Conservation (phyloP, 768 basidiomycete species). For the Russula lepida region DNA sequence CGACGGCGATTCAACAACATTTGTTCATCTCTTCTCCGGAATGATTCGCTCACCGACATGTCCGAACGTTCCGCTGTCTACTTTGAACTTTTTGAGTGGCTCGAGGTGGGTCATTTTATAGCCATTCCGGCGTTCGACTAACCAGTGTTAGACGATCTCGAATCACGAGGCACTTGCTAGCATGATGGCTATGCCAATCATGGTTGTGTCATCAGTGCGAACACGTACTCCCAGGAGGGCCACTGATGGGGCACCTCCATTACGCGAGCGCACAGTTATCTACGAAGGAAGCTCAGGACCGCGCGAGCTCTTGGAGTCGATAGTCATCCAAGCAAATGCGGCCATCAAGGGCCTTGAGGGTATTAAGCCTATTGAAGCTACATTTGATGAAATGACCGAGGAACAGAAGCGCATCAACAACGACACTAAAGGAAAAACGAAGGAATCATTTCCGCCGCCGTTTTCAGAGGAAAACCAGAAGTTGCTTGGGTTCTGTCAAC, state of each 20-base stretch:
- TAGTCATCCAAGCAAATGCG: conserved; percentile 88
- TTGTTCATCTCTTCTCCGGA: conserved; percentile 75
- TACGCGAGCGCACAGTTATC: conserved; percentile 72
- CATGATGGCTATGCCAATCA: conserved; percentile 97
- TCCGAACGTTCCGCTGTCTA: conserved; percentile 79
- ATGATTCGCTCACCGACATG: conserved; percentile 93
- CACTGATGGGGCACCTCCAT: conserved; percentile 37
- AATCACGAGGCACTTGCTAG: conserved; percentile 88
- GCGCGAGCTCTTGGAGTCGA: conserved; percentile 83
- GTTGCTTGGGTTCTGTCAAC: conserved; percentile 73
- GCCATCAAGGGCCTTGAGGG: conserved; percentile 83
- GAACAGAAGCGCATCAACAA: conserved; percentile 83
- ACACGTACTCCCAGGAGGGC: conserved; percentile 49
- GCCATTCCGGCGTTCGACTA: neutral
- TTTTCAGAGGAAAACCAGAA: conserved; percentile 69
- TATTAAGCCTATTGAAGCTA: conserved; percentile 38
- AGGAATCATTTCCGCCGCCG: conserved; percentile 38
- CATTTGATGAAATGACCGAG: conserved; percentile 68
- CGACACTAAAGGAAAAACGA: conserved; percentile 56
- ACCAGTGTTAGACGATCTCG: conserved; percentile 69
- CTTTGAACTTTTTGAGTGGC: conserved; percentile 85
- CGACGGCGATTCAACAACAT: conserved; percentile 86
- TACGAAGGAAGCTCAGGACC: conserved; percentile 91
- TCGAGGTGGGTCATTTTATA: conserved; percentile 50
- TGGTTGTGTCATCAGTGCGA: conserved; percentile 70